phyloP scores from a whole-genome alignment of 176 grass and related monocot species.

The Carex parvula region DNA sequence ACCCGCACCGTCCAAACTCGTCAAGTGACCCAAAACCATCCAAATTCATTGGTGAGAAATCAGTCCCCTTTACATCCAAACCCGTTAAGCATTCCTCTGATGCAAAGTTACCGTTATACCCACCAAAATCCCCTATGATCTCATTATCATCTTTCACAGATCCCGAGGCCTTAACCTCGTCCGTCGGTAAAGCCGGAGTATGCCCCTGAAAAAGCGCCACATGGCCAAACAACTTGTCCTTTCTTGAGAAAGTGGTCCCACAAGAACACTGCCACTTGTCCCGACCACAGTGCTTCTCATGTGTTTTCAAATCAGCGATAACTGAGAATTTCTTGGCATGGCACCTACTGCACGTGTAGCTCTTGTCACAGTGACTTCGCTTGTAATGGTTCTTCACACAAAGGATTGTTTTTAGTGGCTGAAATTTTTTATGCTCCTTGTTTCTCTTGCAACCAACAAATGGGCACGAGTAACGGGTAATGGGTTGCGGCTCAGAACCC shows the following conservation, averaged over 20 bases:
- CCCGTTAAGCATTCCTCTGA: constrained; percentile 41
- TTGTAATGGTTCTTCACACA: constrained; percentile 97
- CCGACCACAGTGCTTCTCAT: constrained; percentile 81
- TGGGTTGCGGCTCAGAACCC: constrained; percentile 38
- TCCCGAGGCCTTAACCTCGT: constrained; percentile 49
- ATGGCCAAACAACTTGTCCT: constrained; percentile 88
- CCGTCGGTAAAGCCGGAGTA: constrained; percentile 64
- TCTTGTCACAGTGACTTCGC: constrained; percentile 93
- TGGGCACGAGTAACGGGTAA: constrained; percentile 86
- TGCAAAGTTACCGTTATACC: constrained; percentile 32
- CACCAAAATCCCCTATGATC: constrained; percentile 30
- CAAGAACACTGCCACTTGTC: constrained; percentile 92
- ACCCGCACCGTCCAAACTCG: constrained; percentile 54
- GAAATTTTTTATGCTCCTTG: constrained; percentile 92
- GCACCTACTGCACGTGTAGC: constrained; percentile 86
- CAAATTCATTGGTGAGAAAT: constrained; percentile 65
- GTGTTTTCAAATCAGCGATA: constrained; percentile 76
- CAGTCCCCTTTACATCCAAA: constrained; percentile 54
- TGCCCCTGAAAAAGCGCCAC: constrained; percentile 84
- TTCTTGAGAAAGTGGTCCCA: constrained; percentile 79
- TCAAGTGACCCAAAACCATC: constrained; percentile 63
- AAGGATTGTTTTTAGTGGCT: constrained; percentile 81
- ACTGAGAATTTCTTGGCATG: constrained; percentile 85
- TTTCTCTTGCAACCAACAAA: constrained; percentile 87
- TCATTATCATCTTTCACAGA: constrained; percentile 36